phyloP scores from a whole-genome alignment of 108 stramenopile species.

The Fragilariopsis cylindrus region DNA sequence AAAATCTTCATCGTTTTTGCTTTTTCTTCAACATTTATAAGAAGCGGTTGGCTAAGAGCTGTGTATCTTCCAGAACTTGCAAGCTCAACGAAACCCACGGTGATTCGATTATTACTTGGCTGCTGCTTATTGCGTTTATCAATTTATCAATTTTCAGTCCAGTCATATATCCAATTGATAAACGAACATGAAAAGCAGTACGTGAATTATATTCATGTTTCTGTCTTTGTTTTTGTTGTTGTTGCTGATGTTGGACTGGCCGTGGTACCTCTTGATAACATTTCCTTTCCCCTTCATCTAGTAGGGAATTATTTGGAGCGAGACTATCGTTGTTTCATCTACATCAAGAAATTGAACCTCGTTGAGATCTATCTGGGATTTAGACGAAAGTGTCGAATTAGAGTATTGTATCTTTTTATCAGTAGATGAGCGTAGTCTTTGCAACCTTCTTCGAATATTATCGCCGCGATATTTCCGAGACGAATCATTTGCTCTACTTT shows the following conservation, averaged over 20 bases:
- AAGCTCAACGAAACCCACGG: conserved; percentile 32
- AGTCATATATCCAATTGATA: conserved; percentile 28
- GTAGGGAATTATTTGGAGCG: no score
- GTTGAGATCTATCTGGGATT: no score
- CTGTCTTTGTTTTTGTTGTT: not conserved
- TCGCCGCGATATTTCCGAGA: no score
- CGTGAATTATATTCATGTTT: not conserved
- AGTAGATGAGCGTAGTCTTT: no score
- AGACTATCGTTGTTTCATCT: no score
- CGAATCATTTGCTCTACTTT: no score
- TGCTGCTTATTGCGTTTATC: conserved; percentile 11
- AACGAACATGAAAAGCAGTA: conserved; percentile 30
- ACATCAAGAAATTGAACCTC: no score
- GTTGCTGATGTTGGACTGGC: not conserved
- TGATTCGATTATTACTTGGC: conserved; percentile 8
- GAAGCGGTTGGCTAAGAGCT: conserved; percentile 32
- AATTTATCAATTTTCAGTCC: conserved; percentile 22
- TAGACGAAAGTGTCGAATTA: no score
- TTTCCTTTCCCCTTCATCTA: no score
- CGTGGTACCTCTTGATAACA: no score
- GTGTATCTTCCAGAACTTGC: conserved; percentile 25
- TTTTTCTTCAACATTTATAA: conserved; percentile 7
- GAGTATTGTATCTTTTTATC: no score
- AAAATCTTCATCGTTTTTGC: conserved; percentile 14
- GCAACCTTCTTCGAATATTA: no score